Conservation (phyloP, 352 stramenopile genomes). For the Phytophthora brassicae region DNA sequence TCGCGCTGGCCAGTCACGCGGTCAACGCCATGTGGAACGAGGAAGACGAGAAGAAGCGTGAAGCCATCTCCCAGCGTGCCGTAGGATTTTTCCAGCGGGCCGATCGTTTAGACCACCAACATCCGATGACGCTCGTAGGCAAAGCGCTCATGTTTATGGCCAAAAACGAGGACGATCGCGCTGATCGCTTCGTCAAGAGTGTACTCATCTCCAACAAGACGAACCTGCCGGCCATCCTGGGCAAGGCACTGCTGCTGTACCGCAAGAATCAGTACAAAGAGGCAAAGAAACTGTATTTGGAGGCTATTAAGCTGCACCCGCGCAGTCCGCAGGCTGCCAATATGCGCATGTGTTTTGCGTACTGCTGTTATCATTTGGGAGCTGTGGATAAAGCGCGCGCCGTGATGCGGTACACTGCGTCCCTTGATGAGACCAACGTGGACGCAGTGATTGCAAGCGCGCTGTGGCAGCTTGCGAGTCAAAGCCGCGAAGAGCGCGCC, state of each 20-base stretch:
- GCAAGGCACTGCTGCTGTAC: constrained; percentile 85
- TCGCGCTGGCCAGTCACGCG: constrained; percentile 80
- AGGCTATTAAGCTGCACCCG: constrained; percentile 94
- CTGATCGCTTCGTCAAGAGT: constrained; percentile 91
- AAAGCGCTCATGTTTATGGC: constrained; percentile 94
- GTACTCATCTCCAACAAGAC: constrained; percentile 89
- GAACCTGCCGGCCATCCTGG: constrained; percentile 86
- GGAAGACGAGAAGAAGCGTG: constrained; percentile 86
- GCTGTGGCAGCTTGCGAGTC: constrained; percentile 89
- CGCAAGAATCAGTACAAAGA: constrained; percentile 87
- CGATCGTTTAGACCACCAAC: constrained; percentile 88
- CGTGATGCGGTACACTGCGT: constrained; percentile 85
- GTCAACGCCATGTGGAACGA: constrained; percentile 91
- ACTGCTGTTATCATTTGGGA: constrained; percentile 95
- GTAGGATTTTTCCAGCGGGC: constrained; percentile 87
- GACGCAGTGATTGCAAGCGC: constrained; percentile 94
- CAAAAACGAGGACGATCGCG: constrained; percentile 90
- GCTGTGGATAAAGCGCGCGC: constrained; percentile 85
- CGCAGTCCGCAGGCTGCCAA: constrained; percentile 86
- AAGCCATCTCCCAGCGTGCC: constrained; percentile 76
- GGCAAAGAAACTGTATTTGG: constrained; percentile 92
- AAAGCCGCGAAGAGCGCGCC: constrained; percentile 70
- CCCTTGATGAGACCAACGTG: constrained; percentile 91
- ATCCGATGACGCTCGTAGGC: constrained; percentile 88
- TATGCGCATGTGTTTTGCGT: constrained; percentile 95